A percentile compares a stretch with the other conserved stretches of the same genome.
phyloP scores from a whole-genome alignment of 768 basidiomycete genomes.

The Artomyces pyxidatus region DNA sequence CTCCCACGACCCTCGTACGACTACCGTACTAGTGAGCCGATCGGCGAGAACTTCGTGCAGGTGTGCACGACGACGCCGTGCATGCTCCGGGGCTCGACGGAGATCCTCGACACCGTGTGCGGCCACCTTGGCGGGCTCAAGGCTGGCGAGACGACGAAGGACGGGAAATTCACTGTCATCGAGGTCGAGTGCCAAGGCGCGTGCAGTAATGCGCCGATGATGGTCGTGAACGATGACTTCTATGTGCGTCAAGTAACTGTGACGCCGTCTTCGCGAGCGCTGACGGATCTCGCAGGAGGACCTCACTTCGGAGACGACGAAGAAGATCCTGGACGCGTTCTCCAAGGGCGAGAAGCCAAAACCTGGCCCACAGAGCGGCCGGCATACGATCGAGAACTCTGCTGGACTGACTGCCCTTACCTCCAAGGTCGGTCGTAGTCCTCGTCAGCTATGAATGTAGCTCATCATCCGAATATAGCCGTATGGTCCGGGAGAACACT shows the following conservation, averaged over 20 bases:
- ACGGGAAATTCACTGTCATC: constrained; percentile 94
- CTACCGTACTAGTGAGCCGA: constrained; percentile 61
- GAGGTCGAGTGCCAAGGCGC: constrained; percentile 99
- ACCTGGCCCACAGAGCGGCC: constrained; percentile 87
- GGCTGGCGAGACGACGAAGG: constrained; percentile 88
- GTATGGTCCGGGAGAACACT: constrained; percentile 89
- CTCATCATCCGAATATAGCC: constrained; percentile 47
- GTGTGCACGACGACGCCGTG: constrained; percentile 99
- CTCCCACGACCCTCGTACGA: not conserved
- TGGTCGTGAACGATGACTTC: constrained; percentile 93
- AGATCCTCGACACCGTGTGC: constrained; percentile 81
- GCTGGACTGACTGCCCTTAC: constrained; percentile 79
- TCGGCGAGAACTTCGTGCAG: constrained; percentile 91
- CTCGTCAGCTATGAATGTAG: not conserved
- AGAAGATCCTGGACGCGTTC: constrained; percentile 73
- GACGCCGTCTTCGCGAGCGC: constrained; percentile 9
- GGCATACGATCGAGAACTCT: constrained; percentile 88
- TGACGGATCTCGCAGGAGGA: constrained; percentile 54
- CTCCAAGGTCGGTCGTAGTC: constrained; percentile 45
- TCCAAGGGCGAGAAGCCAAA: constrained; percentile 79
- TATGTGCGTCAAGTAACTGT: constrained; percentile 50
- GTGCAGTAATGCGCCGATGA: constrained; percentile 97
- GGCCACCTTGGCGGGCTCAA: constrained; percentile 75
- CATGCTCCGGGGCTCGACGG: constrained; percentile 88
- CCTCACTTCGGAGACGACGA: constrained; percentile 67